These are phyloP conservation scores for Mycena amicta DNA, from an alignment of 768 basidiomycete genomes.

Conservation along the genomic window DNA sequence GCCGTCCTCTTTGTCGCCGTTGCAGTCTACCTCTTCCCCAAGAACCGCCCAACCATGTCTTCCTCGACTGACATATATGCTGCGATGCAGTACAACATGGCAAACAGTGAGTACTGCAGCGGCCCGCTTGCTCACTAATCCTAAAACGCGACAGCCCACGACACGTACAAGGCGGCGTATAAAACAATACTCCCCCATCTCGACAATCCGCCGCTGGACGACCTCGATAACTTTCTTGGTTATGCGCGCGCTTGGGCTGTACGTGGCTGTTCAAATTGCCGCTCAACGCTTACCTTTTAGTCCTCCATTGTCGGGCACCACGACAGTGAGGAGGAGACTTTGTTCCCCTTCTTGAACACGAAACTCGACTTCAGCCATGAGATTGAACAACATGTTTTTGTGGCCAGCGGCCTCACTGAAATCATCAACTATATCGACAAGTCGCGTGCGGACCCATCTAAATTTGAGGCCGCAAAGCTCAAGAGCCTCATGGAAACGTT, in stretches of 20 bases:
- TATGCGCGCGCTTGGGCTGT: constrained; percentile 41
- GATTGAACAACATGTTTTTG: constrained; percentile 36
- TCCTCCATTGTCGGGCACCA: constrained; percentile 38
- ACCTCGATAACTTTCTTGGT: constrained; percentile 42
- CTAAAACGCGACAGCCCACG: constrained; percentile 29
- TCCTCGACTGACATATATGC: constrained; percentile 11
- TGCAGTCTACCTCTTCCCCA: constrained; percentile 19
- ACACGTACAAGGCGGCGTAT: constrained; percentile 39
- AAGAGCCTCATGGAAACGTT: constrained; percentile 31
- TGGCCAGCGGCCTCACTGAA: constrained; percentile 32
- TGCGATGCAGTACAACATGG: constrained; percentile 21
- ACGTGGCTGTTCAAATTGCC: not conserved
- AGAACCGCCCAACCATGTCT: not conserved
- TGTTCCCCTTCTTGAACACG: constrained; percentile 39
- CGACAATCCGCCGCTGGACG: constrained; percentile 36
- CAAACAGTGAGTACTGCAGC: constrained; percentile 11
- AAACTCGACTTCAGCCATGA: constrained; percentile 43
- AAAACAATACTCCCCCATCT: constrained; percentile 37
- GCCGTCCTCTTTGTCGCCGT: constrained; percentile 8
- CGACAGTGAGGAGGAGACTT: constrained; percentile 36
- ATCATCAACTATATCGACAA: constrained; percentile 28
- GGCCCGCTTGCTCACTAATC: not conserved
- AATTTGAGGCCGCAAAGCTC: constrained; percentile 33
- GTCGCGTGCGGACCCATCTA: constrained; percentile 28
- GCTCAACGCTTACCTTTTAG: not conserved